Evolutionary conservation across 2,329 filamentous ascomycete genomes (phyloP), one percentile per base, ranked within the genome.

Genomic region (Chalara sp.): DNA sequence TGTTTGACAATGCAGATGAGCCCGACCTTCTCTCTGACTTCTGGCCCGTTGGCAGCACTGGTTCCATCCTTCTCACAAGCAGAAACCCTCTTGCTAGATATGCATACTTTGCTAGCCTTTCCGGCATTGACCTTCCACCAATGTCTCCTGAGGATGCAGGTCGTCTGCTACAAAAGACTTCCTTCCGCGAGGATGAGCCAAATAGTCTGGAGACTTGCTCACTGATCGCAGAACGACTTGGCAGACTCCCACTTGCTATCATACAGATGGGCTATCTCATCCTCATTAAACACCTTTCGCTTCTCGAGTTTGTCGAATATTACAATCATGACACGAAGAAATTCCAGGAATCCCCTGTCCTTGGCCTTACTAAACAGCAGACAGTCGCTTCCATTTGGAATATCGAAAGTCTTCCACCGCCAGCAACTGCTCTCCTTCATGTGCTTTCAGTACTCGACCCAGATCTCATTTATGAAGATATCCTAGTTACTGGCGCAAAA

Each of bases 1-100:
- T 63, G 11, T 61, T 61, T 45, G 60, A 64, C 49, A 59, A 61
- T 41, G 60, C 53, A 13, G 55, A 61, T 48, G 52, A 61, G 42
- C 60, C 55, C 28, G 53, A 51, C 29, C 56, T 62, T 31, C 49
- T 64, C 1, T 50, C 29, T 7, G 58, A 63, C 32, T 64, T 58
- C 49, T 61, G 58, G 61, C 61, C 60, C 4, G 21, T 47, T 13
- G 21, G 37, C 2, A 47, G 21, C 21, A 21, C 21, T 21, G 62
- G 62, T 13, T 59, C 56, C 32, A 50, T 63, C 32, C 56, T 64
- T 1, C 56, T 64, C 35, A 64, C 62, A 10, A 64, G 62, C 39
- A 58, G 62, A 6, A 52, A 51, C 37, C 40, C 52, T 21, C 35
- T 54, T 4, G 51, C 56, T 12, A 58, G 56, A 53, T 54, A 37